Conservation (phyloP, 192 early-diverging fungal genomes). For the Entrophospora sp. region DNA sequence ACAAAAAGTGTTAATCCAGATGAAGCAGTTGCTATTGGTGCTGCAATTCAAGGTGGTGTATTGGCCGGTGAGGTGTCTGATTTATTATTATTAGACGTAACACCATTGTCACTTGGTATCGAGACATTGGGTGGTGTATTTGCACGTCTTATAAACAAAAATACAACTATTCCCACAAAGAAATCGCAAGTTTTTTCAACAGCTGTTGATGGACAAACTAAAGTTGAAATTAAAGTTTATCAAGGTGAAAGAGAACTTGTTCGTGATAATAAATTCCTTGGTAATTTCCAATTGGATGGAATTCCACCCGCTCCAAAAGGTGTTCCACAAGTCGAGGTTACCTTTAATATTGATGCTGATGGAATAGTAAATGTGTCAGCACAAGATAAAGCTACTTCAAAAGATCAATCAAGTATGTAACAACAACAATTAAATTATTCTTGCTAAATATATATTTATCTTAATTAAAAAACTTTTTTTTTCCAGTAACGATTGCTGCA, state of each 20-base stretch:
- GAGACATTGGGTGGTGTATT: constrained; percentile 98
- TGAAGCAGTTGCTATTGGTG: constrained; percentile 97
- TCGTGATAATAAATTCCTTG: constrained; percentile 95
- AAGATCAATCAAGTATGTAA: constrained; percentile 76
- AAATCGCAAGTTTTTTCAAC: constrained; percentile 99
- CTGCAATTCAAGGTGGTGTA: constrained; percentile 97
- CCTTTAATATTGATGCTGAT: constrained; percentile 99
- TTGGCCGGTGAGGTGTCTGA: constrained; percentile 93
- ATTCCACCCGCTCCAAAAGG: constrained; percentile 96
- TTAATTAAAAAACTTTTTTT: background rate
- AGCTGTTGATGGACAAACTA: constrained; percentile 95
- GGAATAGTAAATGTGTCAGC: constrained; percentile 98
- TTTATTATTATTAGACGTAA: constrained; percentile 93
- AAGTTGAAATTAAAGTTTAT: constrained; percentile 96
- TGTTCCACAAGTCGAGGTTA: constrained; percentile 94
- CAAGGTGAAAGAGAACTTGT: constrained; percentile 98
- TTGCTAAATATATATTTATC: background rate
- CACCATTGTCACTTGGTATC: constrained; percentile 95
- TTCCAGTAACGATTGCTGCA: constrained; percentile 81
- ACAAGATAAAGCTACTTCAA: constrained; percentile 93
- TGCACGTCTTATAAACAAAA: constrained; percentile 91
- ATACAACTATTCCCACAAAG: constrained; percentile 99
- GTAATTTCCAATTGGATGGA: constrained; percentile 92
- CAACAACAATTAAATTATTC: background rate
- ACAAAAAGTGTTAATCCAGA: constrained; percentile 96